Evolutionary conservation across 2,329 filamentous ascomycete genomes (phyloP).

Genomic region (Fusarium sp.): DNA sequence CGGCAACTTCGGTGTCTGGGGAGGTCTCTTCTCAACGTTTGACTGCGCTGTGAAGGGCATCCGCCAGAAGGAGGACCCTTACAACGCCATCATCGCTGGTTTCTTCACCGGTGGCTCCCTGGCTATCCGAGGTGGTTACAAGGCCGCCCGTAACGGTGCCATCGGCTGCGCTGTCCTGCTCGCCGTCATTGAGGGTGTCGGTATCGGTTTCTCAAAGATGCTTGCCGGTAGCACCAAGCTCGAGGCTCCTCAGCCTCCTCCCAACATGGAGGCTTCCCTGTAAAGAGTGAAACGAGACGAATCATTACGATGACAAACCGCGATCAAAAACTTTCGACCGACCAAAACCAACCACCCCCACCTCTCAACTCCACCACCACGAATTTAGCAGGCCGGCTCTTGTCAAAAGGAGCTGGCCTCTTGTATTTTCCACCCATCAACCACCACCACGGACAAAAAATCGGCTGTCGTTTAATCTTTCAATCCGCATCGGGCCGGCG

Average conservation of each 20-base stretch:
- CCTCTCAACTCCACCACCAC: slow-evolving; percentile 44
- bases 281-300: slow-evolving; percentile 34
- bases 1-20: slow-evolving; percentile 98
- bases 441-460: slow-evolving; percentile 34
- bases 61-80: slow-evolving; percentile 96
- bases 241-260: slow-evolving; percentile 64
- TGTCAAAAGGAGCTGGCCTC: slow-evolving; percentile 8
- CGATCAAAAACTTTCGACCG: slow-evolving; percentile 26
- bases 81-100: slow-evolving; percentile 96
- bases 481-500: slow-evolving; percentile 49
- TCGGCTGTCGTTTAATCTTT: slow-evolving; percentile 37
- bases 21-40: slow-evolving; percentile 93
- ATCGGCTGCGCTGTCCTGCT: slow-evolving; percentile 96
- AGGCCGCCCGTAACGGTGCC: slow-evolving; percentile 92
- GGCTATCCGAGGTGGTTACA: slow-evolving; percentile 90
- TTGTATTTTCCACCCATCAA: slow-evolving; percentile 36
- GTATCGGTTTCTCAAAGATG: slow-evolving; percentile 95
- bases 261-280: slow-evolving; percentile 45
- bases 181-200: slow-evolving; percentile 96
- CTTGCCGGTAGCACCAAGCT: slow-evolving; percentile 89
- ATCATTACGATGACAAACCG: slow-evolving; percentile 18
- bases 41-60: slow-evolving; percentile 97
- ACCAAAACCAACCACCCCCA: slow-evolving; percentile 5
- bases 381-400: slow-evolving; percentile 18
- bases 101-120: slow-evolving; percentile 96